Percentiles rank a stretch among this genome's conserved stretches.
Evolutionary conservation across 1,284 basidiomycete species (phyloP).

Genomic region (Cutaneotrichosporon sp.): DNA sequence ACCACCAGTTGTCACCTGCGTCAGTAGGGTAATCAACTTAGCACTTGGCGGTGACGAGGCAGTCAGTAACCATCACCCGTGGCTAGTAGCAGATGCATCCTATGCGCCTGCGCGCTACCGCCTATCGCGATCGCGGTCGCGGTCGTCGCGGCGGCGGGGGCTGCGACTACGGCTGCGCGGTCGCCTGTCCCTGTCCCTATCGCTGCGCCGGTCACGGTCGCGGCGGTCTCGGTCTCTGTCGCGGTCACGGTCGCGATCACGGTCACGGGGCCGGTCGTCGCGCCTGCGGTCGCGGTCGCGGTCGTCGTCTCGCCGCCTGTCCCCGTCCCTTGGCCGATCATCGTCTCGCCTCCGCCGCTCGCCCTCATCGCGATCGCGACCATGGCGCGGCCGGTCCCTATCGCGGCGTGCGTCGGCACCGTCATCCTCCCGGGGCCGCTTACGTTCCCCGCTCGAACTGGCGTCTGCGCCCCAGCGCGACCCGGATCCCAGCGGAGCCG

Average conservation of each 20-base stretch:
- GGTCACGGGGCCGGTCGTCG: background rate
- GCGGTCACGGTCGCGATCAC: conserved; percentile 3
- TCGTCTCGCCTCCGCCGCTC: background rate
- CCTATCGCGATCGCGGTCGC: conserved; percentile 1
- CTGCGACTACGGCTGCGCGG: background rate
- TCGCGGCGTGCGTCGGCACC: conserved; percentile 5
- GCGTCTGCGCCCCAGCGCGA: conserved; percentile 12
- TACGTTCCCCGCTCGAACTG: conserved; percentile 1
- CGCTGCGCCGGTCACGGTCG: conserved; percentile 1
- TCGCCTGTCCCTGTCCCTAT: background rate
- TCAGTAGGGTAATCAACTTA: no score
- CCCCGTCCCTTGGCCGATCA: no score
- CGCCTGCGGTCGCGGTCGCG: conserved; percentile 1
- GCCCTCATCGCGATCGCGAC: background rate
- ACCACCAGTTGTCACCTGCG: no score
- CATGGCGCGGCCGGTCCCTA: background rate
- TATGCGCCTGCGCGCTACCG: no score
- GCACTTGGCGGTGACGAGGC: no score
- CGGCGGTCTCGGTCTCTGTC: conserved; percentile 1
- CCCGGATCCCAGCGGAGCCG: conserved; percentile 12
- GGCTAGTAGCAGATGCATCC: no score
- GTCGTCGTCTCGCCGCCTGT: conserved; percentile 7
- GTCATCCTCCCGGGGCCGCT: conserved; percentile 1
- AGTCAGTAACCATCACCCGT: no score
- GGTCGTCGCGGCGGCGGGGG: background rate